phyloP scores from a whole-genome alignment of 1,139 yeast species.

The Candida sp. region DNA sequence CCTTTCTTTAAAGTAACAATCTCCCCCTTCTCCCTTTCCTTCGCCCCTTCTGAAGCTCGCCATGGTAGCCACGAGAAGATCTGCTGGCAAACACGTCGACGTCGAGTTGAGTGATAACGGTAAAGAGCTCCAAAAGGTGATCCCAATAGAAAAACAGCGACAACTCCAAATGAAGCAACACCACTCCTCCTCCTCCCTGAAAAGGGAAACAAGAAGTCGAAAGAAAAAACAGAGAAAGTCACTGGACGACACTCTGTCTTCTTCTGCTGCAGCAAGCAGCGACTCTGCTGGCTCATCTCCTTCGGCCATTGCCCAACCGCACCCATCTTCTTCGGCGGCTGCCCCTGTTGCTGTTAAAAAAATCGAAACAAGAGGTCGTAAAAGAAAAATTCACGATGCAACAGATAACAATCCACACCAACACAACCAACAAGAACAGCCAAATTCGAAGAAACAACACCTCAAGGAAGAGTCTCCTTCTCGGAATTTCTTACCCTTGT shows the following conservation, averaged over 20 bases:
- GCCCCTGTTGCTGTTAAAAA: constrained; percentile 2
- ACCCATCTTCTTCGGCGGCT: background rate
- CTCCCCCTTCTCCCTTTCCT: background rate
- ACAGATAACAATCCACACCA: background rate
- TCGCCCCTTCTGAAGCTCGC: background rate
- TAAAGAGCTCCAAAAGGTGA: constrained; percentile 12
- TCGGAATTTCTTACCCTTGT: background rate
- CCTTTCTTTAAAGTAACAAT: background rate
- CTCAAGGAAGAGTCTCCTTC: background rate
- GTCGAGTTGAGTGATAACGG: constrained; percentile 17
- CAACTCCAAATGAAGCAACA: constrained; percentile 3
- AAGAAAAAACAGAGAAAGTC: constrained; percentile 5
- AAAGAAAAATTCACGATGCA: constrained; percentile 11
- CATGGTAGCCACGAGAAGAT: constrained; percentile 18
- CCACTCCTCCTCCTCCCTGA: constrained; percentile 2
- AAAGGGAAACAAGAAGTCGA: constrained; percentile 16
- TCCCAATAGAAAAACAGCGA: constrained; percentile 10
- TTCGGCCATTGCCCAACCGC: background rate
- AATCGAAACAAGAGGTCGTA: constrained; percentile 17
- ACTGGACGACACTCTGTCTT: background rate
- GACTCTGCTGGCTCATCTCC: background rate
- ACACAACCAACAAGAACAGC: too few relatives aligned
- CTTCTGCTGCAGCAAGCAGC: background rate
- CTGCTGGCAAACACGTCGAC: constrained; percentile 8
- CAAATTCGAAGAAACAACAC: background rate